Base-by-base conservation (phyloP, 345 rosid species). In the Dipteronia sinensis region DNA sequence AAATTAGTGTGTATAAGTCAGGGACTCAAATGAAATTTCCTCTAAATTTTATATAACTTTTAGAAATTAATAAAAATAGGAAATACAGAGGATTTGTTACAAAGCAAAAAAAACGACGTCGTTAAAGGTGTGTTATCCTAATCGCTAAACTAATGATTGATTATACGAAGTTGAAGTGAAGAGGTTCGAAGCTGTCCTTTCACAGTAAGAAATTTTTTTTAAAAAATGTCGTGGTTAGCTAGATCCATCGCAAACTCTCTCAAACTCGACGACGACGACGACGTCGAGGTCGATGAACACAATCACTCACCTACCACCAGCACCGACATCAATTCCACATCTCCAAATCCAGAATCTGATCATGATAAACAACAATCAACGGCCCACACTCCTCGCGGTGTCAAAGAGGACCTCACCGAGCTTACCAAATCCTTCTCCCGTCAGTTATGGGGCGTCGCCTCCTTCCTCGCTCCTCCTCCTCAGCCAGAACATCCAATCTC, bases 371-470 rank as follows among this genome's bases (percentile, higher is more conserved):
- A 12, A 34, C 76, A 53, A 25, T 80, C 87, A 63, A 38, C 73
- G 22, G 67, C 73, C 55, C 62, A 77, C 69, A 31, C 88, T 7
- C 89, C 87, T 0, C 90, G 97, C 22, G 98, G 98, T 69, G 91
- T 94, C 73, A 91, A 89, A 76, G 97, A 90, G 72, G 99, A 96
- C 83, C 85, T 96, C 55, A 85, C 94, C 53, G 97, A 92, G 86
- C 87, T 94, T 71, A 87, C 91, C 20, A 85, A 90, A 82, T 88
- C 94, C 85, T 90, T 96, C 47, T 81, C 89, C 25, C 92, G 93
- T 67, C 93, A 89, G 67, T 86, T 94, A 83, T 94, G 98, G 76
- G 98, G 98, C 34, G 98, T 94, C 20, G 98, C 99, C 27, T 92
- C 94, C 77, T 92, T 96, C 82, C 95, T 94, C 75, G 94, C 98